Base-by-base conservation (phyloP, 1,139 yeast species). In the Pichia sp. region DNA sequence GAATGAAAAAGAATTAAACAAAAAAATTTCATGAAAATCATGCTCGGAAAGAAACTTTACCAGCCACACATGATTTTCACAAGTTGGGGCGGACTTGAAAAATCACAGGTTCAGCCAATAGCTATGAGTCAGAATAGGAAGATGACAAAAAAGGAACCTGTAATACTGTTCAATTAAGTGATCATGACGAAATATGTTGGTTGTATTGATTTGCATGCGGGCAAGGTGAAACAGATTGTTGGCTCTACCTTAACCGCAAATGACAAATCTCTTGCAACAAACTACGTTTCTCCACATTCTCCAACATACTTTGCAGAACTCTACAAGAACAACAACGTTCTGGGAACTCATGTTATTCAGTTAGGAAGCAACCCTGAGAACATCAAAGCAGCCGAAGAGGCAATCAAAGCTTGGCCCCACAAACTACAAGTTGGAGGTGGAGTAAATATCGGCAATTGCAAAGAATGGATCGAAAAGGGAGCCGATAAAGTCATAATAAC, bases 191-290 rank as follows among this genome's bases (percentile, higher is more conserved):
- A 77, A 54, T 95, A 88, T 70, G 80, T 93, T 65, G 99, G 98
- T 0, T 93, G 99, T 63, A 93, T 93, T 42, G 99, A 93, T 67
- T 83, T 93, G 56, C 99, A 93, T 67, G 79, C 86, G 4, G 99
- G 99, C 2, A 85, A 87, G 60, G 99, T 93, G 57, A 95, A 93
- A 66, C 99, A 93, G 68, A 93, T 93, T 49, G 98, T 95, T 0
- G 99, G 99, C 3, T 96, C 96, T 0, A 87, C 97, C 0, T 74
- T 95, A 23, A 73, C 76, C 0, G 74, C 76, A 12, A 84, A 82
- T 57, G 82, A 80, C 34, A 58, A 69, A 5, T 59, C 68, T 2
- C 75, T 85, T 13, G 70, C 75, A 40, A 95, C 96, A 42, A 95
- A 93, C 68, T 91, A 87, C 65, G 88, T 91, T 3, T 83, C 96